Percentiles rank a stretch among this genome's conserved stretches.
phyloP scores from a whole-genome alignment of 306 rosid genomes.

The Dryas drummondii region DNA sequence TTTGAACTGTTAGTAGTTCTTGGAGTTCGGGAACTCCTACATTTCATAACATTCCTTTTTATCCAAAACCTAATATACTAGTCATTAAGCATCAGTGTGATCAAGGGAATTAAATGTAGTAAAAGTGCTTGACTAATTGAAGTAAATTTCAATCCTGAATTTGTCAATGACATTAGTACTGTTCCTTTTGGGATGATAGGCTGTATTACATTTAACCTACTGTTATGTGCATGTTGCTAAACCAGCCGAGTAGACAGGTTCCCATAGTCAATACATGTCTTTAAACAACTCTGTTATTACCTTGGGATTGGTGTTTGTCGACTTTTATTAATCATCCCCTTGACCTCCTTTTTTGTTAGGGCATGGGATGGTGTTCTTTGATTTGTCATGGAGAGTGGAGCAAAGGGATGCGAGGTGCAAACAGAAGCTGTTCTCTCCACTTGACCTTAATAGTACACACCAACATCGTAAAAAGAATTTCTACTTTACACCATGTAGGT shows the following conservation, averaged over 20 bases:
- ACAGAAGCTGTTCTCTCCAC: background rate
- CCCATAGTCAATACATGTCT: no score
- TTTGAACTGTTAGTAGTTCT: slow-evolving; percentile 20
- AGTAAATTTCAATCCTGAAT: background rate
- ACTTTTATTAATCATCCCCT: background rate
- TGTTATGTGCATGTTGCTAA: background rate
- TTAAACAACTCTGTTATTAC: background rate
- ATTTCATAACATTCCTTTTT: background rate
- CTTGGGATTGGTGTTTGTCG: background rate
- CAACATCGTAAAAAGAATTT: background rate
- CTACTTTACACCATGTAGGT: slow-evolving; percentile 27
- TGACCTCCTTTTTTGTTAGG: slow-evolving; percentile 35
- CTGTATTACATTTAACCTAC: background rate
- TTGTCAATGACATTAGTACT: background rate
- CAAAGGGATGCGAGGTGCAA: slow-evolving; percentile 75
- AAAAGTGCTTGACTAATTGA: background rate
- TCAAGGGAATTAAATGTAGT: no score
- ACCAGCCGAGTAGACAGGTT: background rate
- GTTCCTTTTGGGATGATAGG: background rate
- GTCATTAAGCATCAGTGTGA: no score
- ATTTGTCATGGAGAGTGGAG: slow-evolving; percentile 80
- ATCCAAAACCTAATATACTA: background rate
- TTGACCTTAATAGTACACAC: background rate
- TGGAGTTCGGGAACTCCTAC: slow-evolving; percentile 38
- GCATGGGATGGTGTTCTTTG: slow-evolving; percentile 85